Evolutionary conservation across 805 yeast genomes (phyloP), one percentile per base, ranked within the genome.

Genomic region (Lachancea lanzarotensis): DNA sequence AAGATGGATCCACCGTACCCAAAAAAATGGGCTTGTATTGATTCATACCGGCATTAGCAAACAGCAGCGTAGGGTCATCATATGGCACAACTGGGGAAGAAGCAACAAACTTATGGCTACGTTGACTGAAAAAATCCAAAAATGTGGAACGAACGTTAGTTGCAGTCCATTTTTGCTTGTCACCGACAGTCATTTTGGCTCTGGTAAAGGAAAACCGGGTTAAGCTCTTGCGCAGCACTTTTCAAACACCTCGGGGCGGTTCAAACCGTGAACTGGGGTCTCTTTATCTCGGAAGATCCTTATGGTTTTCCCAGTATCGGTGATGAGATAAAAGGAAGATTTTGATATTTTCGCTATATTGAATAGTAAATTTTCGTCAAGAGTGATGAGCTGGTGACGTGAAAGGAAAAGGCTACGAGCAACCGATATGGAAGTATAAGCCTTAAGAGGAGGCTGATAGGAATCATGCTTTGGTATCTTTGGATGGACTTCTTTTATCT

Each of bases 31-130:
- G 96, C 69, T 93, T 93, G 70, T 90, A 93, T 73, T 93, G 99
- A 71, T 93, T 93, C 99, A 93, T 93, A 69, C 98, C 98, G 48
- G 99, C 99, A 65, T 93, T 93, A 62, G 98, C 95, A 63, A 93
- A 93, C 51, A 93, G 73, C 50, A 93, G 75, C 20, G 98, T 91
- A 42, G 99, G 98, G 65, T 93, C 99, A 70, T 93, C 97, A 65
- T 84, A 95, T 43, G 99, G 99, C 49, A 93, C 82, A 25, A 91
- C 98, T 0, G 96, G 86, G 1, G 98, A 89, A 0, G 95, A 84
- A 18, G 96, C 88, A 38, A 93, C 90, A 65, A 77, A 89, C 2
- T 80, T 82, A 66, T 93, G 99, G 8, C 73, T 74, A 40, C 72
- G 67, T 38, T 75, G 69, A 53, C 76, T 75, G 69, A 93, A 93